Evolutionary conservation across 73 alveolate genomes (phyloP).

Genomic region (Blepharisma stoltei): DNA sequence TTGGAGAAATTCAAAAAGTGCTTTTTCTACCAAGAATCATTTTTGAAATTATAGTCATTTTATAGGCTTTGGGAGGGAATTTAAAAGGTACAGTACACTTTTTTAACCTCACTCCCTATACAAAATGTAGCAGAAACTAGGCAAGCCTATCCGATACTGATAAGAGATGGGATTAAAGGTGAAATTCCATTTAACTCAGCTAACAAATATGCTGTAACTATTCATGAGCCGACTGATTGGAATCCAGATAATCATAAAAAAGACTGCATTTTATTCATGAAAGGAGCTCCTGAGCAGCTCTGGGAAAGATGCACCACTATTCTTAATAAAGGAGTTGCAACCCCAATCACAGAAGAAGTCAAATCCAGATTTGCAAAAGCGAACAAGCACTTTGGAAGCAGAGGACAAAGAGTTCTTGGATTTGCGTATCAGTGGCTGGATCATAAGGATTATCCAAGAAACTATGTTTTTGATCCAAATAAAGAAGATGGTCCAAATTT

Average conservation of each 20-base stretch:
- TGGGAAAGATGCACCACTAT: constrained; percentile 30
- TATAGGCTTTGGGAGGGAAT: no score
- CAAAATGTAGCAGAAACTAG: constrained; percentile 54
- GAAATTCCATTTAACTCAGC: constrained; percentile 56
- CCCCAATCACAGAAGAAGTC: constrained; percentile 38
- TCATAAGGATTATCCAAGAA: constrained; percentile 42
- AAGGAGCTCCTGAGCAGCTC: constrained; percentile 64
- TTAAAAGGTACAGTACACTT: no score
- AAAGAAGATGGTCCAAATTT: constrained; percentile 56
- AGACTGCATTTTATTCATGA: constrained; percentile 38
- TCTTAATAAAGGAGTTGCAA: constrained; percentile 16
- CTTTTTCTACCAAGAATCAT: no score
- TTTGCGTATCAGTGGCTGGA: constrained; percentile 54
- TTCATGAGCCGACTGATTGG: constrained; percentile 35
- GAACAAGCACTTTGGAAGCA: constrained; percentile 58
- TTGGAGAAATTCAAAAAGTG: no score
- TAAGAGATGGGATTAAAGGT: constrained; percentile 12
- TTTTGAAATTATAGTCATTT: no score
- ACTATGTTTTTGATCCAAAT: constrained; percentile 37
- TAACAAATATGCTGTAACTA: constrained; percentile 47
- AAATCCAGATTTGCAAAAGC: constrained; percentile 45
- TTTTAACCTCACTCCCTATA: no score
- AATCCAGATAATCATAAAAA: background rate
- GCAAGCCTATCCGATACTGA: constrained; percentile 38
- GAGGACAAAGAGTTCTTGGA: constrained; percentile 88